Evolutionary conservation across 768 basidiomycete species (phyloP), one percentile per base, ranked within the genome.

Genomic region (Favolaschia claudopus): DNA sequence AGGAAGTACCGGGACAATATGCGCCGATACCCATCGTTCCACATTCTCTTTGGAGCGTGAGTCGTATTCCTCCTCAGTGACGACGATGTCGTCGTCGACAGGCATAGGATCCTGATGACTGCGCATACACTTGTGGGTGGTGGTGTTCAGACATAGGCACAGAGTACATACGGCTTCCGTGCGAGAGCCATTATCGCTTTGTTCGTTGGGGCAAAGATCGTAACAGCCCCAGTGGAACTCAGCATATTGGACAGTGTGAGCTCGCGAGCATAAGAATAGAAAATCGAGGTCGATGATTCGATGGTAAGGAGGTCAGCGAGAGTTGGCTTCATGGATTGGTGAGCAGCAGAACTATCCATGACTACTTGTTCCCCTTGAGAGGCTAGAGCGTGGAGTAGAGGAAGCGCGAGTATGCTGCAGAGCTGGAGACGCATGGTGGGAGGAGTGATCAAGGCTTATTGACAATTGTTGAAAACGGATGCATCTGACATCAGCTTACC

Each of bases 161-260:
- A 28, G n/a, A 29, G 10, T 28, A 79, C 91, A 75, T 74, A 95
- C 92, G 94, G 94, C 74, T 95, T 95, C 67, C 86, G 77, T 3
- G 86, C 71, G 50, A 95, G 76, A 5, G 88, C 87, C 85, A 94
- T 92, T 15, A 95, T 86, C 9, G 93, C 94, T 72, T 89, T 91
- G 73, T 96, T 95, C 24, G 90, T 92, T 1, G 94, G 94, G 5
- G 89, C 93, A 38, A 96, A 80, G 10, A 96, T 49, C 0, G 93
- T 93, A 52, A 77, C 72, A n/a, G 43, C 72, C 77, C 2, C 67
- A 54, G n/a, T 54, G 53, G 7, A 69, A 52, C 31, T 80, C 74
- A 94, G 82, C 10, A 79, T 76, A 28, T 69, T 67, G 68, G 86
- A 88, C n/a, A 89, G 64, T 63, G 84, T 79, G 2, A 87, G 76